Base-by-base conservation (phyloP, 495 filamentous ascomycete species). In the Penicillium robsamsonii region DNA sequence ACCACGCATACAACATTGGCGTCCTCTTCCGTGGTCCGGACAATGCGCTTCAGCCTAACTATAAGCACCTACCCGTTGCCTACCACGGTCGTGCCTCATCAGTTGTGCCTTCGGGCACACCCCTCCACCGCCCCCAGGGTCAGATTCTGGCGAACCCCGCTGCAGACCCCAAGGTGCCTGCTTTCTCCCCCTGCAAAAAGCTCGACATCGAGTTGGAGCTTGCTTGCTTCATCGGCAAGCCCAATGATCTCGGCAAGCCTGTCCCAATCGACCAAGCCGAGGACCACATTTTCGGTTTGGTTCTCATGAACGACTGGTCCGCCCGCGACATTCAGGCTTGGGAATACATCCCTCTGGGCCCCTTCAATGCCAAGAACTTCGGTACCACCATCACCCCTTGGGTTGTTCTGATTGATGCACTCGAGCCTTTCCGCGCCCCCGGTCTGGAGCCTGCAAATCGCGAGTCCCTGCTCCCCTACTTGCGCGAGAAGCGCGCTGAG, bases 261-360 rank as follows among this genome's bases (percentile, higher is more conserved):
- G 77, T 92, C 18, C 63, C 70, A 4, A 78, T 95, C 18, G 64
- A 82, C 27, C 72, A 89, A 35, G 92, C 92, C 0, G 84, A 87
- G 50, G 84, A 93, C 38, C 76, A 83, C 62, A 81, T 97, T 37
- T 96, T 96, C 70, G 92, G 92, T 5, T 76, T 92, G 27, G 92
- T 96, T 3, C 75, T 97, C 46, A 81, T 97, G 78, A 97, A 97
- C 70, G 92, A 97, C 70, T 97, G 92, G 92, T 92, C 87, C 57
- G 92, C 92, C 10, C 78, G 92, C 48, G 92, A 97, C 66, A 87
- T 97, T 43, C 92, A 97, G 70, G 77, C 79, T 5, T 97, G 91
- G 91, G 92, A 97, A 72, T 95, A 93, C 61, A 74, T 91, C 2
- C 90, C 90, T 4, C 72, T 94, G 24, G 90, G 90, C 0, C 92